A percentile compares a stretch with the other conserved stretches of the same genome.
Evolutionary conservation across 1,139 yeast species (phyloP).

Genomic region (Sugiyamaella grinbergsii): DNA sequence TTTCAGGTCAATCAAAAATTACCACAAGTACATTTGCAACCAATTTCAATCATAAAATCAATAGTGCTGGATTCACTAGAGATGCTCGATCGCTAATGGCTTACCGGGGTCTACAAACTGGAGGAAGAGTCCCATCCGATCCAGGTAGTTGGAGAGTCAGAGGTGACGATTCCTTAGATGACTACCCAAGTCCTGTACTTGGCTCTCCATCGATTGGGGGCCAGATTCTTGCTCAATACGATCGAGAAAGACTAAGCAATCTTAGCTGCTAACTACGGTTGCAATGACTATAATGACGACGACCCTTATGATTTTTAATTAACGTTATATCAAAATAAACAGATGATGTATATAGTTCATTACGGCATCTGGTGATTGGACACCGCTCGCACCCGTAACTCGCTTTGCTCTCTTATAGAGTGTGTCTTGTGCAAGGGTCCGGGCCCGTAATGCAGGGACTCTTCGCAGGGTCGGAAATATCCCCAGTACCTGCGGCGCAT

Average conservation of each 20-base stretch:
- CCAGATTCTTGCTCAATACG: constrained; percentile 27
- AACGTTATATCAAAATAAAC: constrained; percentile 4
- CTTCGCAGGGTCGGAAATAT: constrained; percentile 4
- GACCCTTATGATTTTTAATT: constrained; percentile 2
- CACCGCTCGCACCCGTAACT: background rate
- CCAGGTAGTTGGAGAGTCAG: constrained; percentile 13
- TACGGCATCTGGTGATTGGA: background rate
- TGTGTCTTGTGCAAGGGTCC: background rate
- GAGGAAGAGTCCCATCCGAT: constrained; percentile 17
- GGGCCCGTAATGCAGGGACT: constrained; percentile 1
- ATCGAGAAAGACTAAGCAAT: constrained; percentile 27
- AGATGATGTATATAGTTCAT: too few relatives aligned
- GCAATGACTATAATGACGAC: background rate
- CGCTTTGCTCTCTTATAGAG: background rate
- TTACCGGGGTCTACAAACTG: constrained; percentile 8
- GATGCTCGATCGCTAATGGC: constrained; percentile 22
- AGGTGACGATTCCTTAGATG: constrained; percentile 14
- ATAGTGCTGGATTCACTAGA: constrained; percentile 30
- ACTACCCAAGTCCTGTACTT: constrained; percentile 5
- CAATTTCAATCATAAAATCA: constrained; percentile 21
- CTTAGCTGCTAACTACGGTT: constrained; percentile 1
- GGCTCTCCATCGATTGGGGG: constrained; percentile 14
- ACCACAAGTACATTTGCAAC: constrained; percentile 22
- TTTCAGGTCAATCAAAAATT: constrained; percentile 23
- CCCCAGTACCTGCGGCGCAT: background rate